Conservation (phyloP, 805 yeast genomes). For the Zygoascus flipseniorum region DNA sequence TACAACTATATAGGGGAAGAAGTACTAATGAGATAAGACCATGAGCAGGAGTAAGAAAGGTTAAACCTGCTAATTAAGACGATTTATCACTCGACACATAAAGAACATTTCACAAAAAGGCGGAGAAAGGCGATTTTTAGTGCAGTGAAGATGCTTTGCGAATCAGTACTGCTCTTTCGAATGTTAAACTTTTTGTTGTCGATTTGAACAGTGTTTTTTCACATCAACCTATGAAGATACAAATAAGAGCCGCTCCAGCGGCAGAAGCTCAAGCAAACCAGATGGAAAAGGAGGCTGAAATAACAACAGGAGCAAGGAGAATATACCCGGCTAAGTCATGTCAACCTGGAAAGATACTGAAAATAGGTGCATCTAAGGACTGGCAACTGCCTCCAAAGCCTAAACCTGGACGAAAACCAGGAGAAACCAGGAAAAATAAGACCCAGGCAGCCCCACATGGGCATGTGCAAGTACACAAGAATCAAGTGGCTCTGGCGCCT, state of each 20-base stretch:
- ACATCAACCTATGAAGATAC: not conserved
- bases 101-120: too few species aligned
- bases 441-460: not conserved
- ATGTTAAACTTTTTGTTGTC: not conserved
- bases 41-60: too few species aligned
- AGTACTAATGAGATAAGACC: too few species aligned
- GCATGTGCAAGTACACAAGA: not conserved
- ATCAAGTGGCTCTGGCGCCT: not conserved
- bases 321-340: not conserved
- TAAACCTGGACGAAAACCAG: slow-evolving; percentile 42
- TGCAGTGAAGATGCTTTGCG: not conserved
- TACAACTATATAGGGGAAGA: too few species aligned
- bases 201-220: not conserved
- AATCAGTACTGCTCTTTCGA: not conserved
- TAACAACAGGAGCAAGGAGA: not conserved
- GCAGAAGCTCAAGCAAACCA: not conserved
- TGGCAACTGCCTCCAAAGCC: slow-evolving; percentile 75
- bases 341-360: not conserved
- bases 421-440: not conserved
- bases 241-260: not conserved
- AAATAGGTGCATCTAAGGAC: slow-evolving; percentile 43
- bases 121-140: not conserved
- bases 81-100: too few species aligned
- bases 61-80: too few species aligned
- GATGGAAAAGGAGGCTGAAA: not conserved